A percentile compares a stretch with the other conserved stretches of the same genome.
phyloP scores from a whole-genome alignment of 805 yeast genomes.

The Teunomyces gatunensis region DNA sequence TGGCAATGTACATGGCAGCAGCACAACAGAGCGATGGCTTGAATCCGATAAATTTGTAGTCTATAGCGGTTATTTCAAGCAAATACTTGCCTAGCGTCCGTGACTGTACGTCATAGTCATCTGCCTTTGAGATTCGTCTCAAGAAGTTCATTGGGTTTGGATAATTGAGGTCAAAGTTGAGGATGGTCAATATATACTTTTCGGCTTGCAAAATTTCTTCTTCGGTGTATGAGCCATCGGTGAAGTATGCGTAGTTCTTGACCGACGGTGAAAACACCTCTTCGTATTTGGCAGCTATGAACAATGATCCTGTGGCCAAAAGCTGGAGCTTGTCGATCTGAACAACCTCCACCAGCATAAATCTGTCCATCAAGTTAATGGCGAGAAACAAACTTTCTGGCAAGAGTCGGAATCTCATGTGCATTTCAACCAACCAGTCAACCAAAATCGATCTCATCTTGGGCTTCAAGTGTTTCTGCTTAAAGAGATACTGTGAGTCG shows the following conservation, averaged over 20 bases:
- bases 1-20: conserved; percentile 79
- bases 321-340: conserved; percentile 79
- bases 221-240: conserved; percentile 81
- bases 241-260: conserved; percentile 79
- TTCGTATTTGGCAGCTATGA: conserved; percentile 90
- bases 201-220: conserved; percentile 84
- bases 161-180: conserved; percentile 73
- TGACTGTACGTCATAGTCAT: conserved; percentile 79
- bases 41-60: conserved; percentile 67
- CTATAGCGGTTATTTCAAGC: conserved; percentile 73
- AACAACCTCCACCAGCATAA: conserved; percentile 70
- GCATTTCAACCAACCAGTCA: conserved; percentile 95
- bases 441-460: conserved; percentile 81
- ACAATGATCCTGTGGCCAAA: conserved; percentile 79
- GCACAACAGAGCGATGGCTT: conserved; percentile 83
- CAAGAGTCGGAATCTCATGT: conserved; percentile 71
- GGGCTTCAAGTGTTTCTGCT: conserved; percentile 70
- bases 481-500: conserved; percentile 60
- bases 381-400: conserved; percentile 87
- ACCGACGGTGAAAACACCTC: conserved; percentile 88
- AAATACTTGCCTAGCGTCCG: conserved; percentile 84
- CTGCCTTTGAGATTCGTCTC: conserved; percentile 86
- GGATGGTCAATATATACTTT: conserved; percentile 66
- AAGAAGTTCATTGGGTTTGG: conserved; percentile 90
- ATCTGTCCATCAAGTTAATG: conserved; percentile 83